These are phyloP conservation scores for Helicocarpus griseus DNA, from an alignment of 2,329 filamentous ascomycete species.

Conservation along the genomic window DNA sequence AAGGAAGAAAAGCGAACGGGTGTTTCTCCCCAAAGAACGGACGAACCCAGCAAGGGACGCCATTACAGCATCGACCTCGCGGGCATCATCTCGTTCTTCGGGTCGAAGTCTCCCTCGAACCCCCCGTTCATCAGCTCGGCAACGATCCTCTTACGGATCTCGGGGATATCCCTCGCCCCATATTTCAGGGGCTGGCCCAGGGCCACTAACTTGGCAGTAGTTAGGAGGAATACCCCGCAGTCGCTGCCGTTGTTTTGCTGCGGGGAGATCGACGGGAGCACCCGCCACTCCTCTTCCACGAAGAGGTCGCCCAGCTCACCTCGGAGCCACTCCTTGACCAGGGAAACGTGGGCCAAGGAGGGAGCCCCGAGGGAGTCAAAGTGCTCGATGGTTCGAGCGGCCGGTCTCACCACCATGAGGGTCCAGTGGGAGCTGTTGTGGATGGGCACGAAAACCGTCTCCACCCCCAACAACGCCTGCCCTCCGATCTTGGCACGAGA, in stretches of 20 bases:
- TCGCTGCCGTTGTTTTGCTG: slow-evolving; percentile 39
- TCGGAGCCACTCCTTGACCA: slow-evolving; percentile 33
- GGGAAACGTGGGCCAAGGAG: slow-evolving; percentile 23
- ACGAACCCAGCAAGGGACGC: slow-evolving; percentile 36
- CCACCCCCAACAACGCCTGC: slow-evolving; percentile 32
- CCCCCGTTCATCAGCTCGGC: slow-evolving; percentile 39
- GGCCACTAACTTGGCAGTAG: slow-evolving; percentile 39
- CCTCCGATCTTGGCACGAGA: slow-evolving; percentile 39
- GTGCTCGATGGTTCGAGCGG: slow-evolving; percentile 35
- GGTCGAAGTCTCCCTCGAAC: slow-evolving; percentile 33
- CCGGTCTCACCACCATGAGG: slow-evolving; percentile 36
- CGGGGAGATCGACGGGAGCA: slow-evolving; percentile 31
- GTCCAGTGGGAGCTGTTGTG: slow-evolving; percentile 41
- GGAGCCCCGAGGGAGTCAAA: slow-evolving; percentile 36
- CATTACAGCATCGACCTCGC: slow-evolving; percentile 11
- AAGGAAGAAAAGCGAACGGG: neutral
- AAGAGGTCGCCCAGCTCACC: slow-evolving; percentile 32
- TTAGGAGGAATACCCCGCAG: slow-evolving; percentile 42
- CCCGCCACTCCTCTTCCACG: slow-evolving; percentile 35
- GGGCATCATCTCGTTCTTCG: slow-evolving; percentile 9
- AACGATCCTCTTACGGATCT: slow-evolving; percentile 37
- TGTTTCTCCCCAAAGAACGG: neutral
- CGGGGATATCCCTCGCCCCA: slow-evolving; percentile 28
- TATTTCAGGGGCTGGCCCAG: slow-evolving; percentile 35
- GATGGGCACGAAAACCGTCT: slow-evolving; percentile 40